These are phyloP conservation scores for Cladochytrium replicatum DNA, from an alignment of 192 early-diverging fungal species.

Conservation along the genomic window DNA sequence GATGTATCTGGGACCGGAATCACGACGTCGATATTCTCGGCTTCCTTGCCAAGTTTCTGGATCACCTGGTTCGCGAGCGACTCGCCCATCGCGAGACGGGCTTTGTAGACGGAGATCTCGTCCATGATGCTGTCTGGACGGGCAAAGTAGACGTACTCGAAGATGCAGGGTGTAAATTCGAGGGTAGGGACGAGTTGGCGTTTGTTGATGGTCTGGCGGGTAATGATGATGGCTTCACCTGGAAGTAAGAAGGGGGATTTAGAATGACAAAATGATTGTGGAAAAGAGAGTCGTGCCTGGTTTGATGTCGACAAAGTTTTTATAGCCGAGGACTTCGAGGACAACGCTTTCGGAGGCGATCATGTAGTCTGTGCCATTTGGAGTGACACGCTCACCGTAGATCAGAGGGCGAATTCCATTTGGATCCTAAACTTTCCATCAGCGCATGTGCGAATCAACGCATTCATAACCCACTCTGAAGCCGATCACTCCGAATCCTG, in stretches of 20 bases:
- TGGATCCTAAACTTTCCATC: conserved; percentile 67
- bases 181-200: conserved; percentile 37
- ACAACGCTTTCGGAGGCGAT: conserved; percentile 95
- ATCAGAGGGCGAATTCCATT: conserved; percentile 95
- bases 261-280: too few species aligned
- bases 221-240: conserved; percentile 91
- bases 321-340: conserved; percentile 82
- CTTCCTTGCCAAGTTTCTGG: conserved; percentile 55
- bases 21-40: conserved; percentile 95
- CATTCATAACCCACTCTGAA: conserved; percentile 32
- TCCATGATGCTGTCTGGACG: conserved; percentile 98
- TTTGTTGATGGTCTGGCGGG: conserved; percentile 58
- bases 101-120: conserved; percentile 96
- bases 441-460: neutral
- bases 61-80: conserved; percentile 79
- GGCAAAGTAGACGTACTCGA: conserved; percentile 99
- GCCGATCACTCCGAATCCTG: conserved; percentile 87
- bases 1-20: conserved; percentile 97
- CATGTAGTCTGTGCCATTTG: conserved; percentile 87
- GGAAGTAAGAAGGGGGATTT: neutral
- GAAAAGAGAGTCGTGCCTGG: conserved; percentile 47
- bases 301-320: conserved; percentile 78
- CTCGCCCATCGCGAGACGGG: conserved; percentile 95
- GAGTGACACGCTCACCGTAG: conserved; percentile 68
- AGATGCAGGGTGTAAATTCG: conserved; percentile 88